Evolutionary conservation across 2,329 filamentous ascomycete species (phyloP).

Genomic region (Teratosphaeria nubilosa): DNA sequence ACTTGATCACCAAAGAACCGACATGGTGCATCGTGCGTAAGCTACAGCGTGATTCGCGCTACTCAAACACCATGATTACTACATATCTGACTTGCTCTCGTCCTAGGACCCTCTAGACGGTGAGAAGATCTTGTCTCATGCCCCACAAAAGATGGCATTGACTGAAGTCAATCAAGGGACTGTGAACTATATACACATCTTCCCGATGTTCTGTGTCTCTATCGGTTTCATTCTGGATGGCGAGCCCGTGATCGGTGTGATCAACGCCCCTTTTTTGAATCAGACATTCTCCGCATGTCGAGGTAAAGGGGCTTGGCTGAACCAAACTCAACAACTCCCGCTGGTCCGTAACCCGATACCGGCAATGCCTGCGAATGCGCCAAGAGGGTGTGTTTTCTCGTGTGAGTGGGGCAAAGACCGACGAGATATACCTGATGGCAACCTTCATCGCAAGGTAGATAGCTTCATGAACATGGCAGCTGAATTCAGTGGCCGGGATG

Average conservation of each 20-base stretch:
- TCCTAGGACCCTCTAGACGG: constrained; percentile 58
- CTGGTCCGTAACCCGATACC: constrained; percentile 53
- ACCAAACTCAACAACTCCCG: constrained; percentile 53
- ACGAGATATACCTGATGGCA: constrained; percentile 54
- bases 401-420: constrained; percentile 77
- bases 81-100: constrained; percentile 28
- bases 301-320: constrained; percentile 59
- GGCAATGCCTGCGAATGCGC: constrained; percentile 53
- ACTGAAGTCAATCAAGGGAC: constrained; percentile 37
- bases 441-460: constrained; percentile 60
- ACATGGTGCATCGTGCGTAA: constrained; percentile 50
- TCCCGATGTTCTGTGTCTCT: constrained; percentile 72
- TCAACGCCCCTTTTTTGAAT: constrained; percentile 60
- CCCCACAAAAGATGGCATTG: neutral
- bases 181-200: constrained; percentile 71
- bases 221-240: constrained; percentile 57
- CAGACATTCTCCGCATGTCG: constrained; percentile 59
- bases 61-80: neutral
- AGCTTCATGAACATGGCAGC: constrained; percentile 67
- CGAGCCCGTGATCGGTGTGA: constrained; percentile 56
- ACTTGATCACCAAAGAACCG: constrained; percentile 53
- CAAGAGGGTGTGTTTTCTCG: constrained; percentile 59
- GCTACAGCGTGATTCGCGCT: neutral
- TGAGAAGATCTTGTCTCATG: constrained; percentile 6
- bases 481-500: constrained; percentile 51